These are phyloP conservation scores for Asterochloris erici DNA, from an alignment of 139 green algal species.

Conservation along the genomic window DNA sequence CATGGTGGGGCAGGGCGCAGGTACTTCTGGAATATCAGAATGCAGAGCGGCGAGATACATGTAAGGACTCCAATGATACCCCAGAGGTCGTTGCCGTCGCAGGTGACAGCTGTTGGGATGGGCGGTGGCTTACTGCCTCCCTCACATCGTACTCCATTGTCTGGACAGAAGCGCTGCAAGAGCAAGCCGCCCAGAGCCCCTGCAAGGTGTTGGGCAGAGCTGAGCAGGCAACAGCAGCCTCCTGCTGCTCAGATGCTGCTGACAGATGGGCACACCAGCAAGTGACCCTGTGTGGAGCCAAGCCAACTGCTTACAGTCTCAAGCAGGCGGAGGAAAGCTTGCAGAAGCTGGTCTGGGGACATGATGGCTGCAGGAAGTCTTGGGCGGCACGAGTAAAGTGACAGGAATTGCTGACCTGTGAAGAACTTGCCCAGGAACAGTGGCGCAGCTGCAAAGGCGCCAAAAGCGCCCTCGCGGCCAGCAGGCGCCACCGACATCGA, in stretches of 20 bases:
- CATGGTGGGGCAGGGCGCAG: too few species aligned
- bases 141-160: conserved; percentile 12
- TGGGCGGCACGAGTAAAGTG: too few species aligned
- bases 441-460: conserved; percentile 39
- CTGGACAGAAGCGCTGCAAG: conserved; percentile 1
- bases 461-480: conserved; percentile 51
- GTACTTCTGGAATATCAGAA: conserved; percentile 3
- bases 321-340: neutral
- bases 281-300: neutral
- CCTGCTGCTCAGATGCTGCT: neutral
- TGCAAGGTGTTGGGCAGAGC: neutral
- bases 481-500: conserved; percentile 48
- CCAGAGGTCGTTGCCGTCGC: conserved; percentile 3
- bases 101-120: neutral
- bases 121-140: neutral
- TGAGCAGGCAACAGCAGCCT: neutral
- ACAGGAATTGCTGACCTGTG: conserved; percentile 24
- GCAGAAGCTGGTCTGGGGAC: too few species aligned
- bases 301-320: neutral
- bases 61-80: conserved; percentile 12
- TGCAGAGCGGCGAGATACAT: conserved; percentile 14
- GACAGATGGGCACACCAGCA: neutral
- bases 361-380: too few species aligned
- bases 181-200: conserved; percentile 3
- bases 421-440: conserved; percentile 54